phyloP scores from a whole-genome alignment of 2,329 filamentous ascomycete species.

The Mycocentrospora acerina region DNA sequence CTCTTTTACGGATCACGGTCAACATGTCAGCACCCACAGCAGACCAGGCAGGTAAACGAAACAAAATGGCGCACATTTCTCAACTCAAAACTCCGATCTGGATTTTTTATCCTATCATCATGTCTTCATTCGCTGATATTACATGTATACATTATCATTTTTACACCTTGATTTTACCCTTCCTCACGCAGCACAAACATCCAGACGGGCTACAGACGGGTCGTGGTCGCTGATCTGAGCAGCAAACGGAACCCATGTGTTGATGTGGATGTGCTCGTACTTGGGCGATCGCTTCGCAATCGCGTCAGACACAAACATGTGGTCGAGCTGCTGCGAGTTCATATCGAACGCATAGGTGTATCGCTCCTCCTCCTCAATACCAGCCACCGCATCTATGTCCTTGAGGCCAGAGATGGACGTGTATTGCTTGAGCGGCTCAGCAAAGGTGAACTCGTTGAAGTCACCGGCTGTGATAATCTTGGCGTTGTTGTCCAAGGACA shows the following conservation, averaged over 20 bases:
- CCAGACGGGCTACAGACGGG: constrained; percentile 63
- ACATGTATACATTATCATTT: too few species aligned
- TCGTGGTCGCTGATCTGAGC: constrained; percentile 69
- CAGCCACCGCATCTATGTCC: constrained; percentile 63
- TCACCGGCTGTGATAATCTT: constrained; percentile 65
- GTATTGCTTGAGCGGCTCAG: constrained; percentile 60
- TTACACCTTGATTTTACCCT: too few species aligned
- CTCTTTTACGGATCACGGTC: too few species aligned
- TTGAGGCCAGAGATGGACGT: constrained; percentile 55
- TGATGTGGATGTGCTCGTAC: constrained; percentile 70
- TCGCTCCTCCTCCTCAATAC: constrained; percentile 57
- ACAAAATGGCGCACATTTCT: too few species aligned
- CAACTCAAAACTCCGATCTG: too few species aligned
- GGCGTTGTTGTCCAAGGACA: constrained; percentile 58
- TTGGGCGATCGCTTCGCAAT: constrained; percentile 46
- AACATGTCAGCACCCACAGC: too few species aligned
- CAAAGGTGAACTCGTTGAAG: constrained; percentile 72
- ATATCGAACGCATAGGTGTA: constrained; percentile 72
- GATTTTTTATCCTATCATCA: too few species aligned
- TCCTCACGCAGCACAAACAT: constrained; percentile 53
- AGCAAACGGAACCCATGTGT: constrained; percentile 60
- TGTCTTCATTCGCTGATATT: too few species aligned
- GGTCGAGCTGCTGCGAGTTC: constrained; percentile 70
- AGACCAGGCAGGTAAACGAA: too few species aligned
- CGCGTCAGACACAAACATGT: constrained; percentile 65